Evolutionary conservation across 139 green algal genomes (phyloP).

Genomic region (Penium margaritaceum): DNA sequence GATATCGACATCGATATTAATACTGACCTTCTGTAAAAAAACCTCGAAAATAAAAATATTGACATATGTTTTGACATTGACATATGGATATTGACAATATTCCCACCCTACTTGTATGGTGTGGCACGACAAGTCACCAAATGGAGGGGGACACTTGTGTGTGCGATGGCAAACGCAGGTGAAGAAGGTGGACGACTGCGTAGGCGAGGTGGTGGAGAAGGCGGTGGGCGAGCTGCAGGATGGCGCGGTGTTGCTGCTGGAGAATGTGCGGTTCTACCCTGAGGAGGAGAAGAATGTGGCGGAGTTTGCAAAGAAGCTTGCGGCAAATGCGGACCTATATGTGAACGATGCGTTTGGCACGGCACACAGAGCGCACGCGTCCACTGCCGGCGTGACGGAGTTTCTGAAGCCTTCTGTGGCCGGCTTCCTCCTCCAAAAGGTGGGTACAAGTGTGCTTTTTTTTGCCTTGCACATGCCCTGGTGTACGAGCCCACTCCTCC

Average conservation of each 20-base stretch:
- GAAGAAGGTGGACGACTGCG: constrained; percentile 86
- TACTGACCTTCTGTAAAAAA: too few relatives aligned
- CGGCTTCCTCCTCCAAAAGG: constrained; percentile 88
- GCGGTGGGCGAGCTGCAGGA: constrained; percentile 65
- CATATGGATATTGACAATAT: too few relatives aligned
- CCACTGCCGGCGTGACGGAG: constrained; percentile 95
- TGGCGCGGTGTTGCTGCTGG: constrained; percentile 60
- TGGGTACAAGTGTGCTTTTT: too few relatives aligned
- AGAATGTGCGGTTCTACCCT: constrained; percentile 52
- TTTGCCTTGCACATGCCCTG: too few relatives aligned
- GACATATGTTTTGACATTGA: too few relatives aligned
- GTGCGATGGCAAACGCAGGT: too few relatives aligned
- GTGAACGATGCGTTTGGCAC: constrained; percentile 99
- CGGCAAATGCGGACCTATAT: constrained; percentile 83
- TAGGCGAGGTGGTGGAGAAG: constrained; percentile 72
- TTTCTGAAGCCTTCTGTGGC: constrained; percentile 56
- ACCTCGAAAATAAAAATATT: too few relatives aligned
- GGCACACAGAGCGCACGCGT: constrained; percentile 93
- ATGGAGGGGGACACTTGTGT: too few relatives aligned
- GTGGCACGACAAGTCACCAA: too few relatives aligned
- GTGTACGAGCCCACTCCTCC: too few relatives aligned
- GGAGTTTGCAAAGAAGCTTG: constrained; percentile 89
- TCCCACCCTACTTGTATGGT: too few relatives aligned
- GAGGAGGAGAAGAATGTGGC: constrained; percentile 97
- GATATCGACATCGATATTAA: too few relatives aligned